Base-by-base conservation (phyloP, 371 early-diverging fungal species). In the Saksenaea oblongispora region DNA sequence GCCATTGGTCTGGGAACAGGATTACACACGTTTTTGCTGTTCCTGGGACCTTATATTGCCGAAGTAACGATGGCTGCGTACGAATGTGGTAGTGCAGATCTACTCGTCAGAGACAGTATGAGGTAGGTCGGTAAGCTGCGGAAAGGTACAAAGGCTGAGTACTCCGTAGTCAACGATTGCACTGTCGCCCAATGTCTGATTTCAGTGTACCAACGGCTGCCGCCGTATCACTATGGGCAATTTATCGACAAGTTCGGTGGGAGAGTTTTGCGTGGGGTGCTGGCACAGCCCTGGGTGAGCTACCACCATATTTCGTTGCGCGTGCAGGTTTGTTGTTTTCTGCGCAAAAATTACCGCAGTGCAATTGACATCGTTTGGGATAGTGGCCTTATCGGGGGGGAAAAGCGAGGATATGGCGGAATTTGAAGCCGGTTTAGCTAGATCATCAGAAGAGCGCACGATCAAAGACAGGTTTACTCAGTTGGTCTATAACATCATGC, bases 231-330 rank as follows among this genome's bases (percentile, higher is more conserved):
- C 58, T 93, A 9, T 78, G 72, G 61, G 61, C 72, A 1, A 88
- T 96, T 17, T 82, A 85, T 51, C 55, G 67, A n/a, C 92, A 89
- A 62, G 87, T 96, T 1, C 72, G 81, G n/a, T 77, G 80, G 71
- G 93, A 93, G 62, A 84, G 88, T 59, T 88, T 95, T 63, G 89
- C 89, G 66, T 95, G 95, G 97, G 95, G 96, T 10, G 72, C 89
- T 26, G 97, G 97, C 15, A 95, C 97, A 0, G 93, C 97, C 3
- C 67, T 96, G 3, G 96, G 97, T n/a, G 97, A 96, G 71, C 74
- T 96, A 31, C 97, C 97, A 10, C 97, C 96, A 0, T 96, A 96
- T 72, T 96, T 96, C 83, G 90, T 96, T 7, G 95, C 96, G 14
- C 78, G 93, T 47, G 93, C 95, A 13, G 91, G 92, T 90, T 81